Base-by-base conservation (phyloP, 768 basidiomycete genomes). In the Suillus paluster region DNA sequence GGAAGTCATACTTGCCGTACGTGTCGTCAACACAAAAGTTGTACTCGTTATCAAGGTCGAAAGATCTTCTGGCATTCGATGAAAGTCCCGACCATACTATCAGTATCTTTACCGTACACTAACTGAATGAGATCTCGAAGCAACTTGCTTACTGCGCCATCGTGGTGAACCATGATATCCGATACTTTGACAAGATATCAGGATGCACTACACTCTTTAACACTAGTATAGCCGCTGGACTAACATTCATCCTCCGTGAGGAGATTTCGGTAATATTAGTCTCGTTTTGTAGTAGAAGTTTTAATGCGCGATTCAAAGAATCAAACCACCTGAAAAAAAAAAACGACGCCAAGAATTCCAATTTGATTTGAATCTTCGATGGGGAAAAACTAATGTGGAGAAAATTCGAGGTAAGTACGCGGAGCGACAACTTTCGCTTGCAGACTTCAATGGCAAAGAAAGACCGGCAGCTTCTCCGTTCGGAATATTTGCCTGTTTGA, bases 11-110 rank as follows among this genome's bases (percentile, higher is more conserved):
- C 41, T 81, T 77, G 2, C 88, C 87, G 70, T 95, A 92, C 9
- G 90, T 95, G 46, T 95, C 89, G 68, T 99, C 97, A 49, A 99
- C 94, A 25, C 92, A 89, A 74, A 94, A 99, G 64, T 89, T 87
- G 74, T 91, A 88, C 72, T 95, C 91, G 76, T 97, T 77, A 66
- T 84, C 91, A 63, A 97, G 79, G 33, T 86, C 88, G 66, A 94
- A 95, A 0, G 59, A 97, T 89, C 57, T 85, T 89, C 77, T 99
- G 97, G 67, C 91, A 91, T 80, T 99, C 97, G 73, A 99, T 97
- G 75, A 89, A 95, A 0, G 95, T 94, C 63, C 94, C 96, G 71
- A 99, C 97, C 92, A 98, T 97, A 44, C 97, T 95, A 70, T 99
- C 97, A n/a, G n/a, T n/a, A n/a, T n/a, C n/a, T 73, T 99, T 97